Evolutionary conservation across 768 basidiomycete species (phyloP).

Genomic region (Xerocomellus amylosporus): DNA sequence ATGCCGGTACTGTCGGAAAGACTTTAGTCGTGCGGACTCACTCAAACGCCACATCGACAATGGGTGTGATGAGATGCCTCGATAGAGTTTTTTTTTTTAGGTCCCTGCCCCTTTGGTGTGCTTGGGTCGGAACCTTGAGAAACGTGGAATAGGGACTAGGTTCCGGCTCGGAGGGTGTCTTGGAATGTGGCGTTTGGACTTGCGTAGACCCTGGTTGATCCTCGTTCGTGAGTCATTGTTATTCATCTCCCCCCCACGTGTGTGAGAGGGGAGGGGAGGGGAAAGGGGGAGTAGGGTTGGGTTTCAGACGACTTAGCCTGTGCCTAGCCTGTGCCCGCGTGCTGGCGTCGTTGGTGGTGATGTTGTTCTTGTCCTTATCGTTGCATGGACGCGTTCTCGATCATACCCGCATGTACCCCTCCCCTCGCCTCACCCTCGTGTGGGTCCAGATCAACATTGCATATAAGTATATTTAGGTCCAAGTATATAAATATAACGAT

Average conservation of each 20-base stretch:
- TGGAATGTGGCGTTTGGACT: constrained; percentile 14
- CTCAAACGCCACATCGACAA: constrained; percentile 82
- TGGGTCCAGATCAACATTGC: neutral
- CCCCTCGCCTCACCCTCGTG: neutral
- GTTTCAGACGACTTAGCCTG: neutral
- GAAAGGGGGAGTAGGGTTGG: neutral
- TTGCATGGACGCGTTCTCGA: constrained; percentile 4
- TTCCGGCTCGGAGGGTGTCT: constrained; percentile 8
- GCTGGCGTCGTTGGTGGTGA: constrained; percentile 1
- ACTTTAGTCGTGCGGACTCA: constrained; percentile 77
- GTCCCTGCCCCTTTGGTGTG: constrained; percentile 1
- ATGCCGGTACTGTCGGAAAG: constrained; percentile 72
- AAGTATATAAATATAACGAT: constrained; percentile 13
- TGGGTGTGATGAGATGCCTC: constrained; percentile 67
- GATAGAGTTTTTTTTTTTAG: constrained; percentile 22
- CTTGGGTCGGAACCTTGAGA: constrained; percentile 11
- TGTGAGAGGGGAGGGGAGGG: neutral
- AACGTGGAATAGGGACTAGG: constrained; percentile 14
- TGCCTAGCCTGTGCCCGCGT: constrained; percentile 2
- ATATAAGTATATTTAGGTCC: constrained; percentile 11
- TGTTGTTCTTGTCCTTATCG: neutral
- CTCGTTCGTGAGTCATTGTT: constrained; percentile 17
- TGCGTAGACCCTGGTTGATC: constrained; percentile 9
- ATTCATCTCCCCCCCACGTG: constrained; percentile 13
- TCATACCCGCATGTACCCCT: constrained; percentile 4